Percentiles rank a stretch among this genome's conserved stretches.
These are phyloP conservation scores for Thymus mandschuricus DNA, from an alignment of 257 asterid species.

Conservation along the genomic window DNA sequence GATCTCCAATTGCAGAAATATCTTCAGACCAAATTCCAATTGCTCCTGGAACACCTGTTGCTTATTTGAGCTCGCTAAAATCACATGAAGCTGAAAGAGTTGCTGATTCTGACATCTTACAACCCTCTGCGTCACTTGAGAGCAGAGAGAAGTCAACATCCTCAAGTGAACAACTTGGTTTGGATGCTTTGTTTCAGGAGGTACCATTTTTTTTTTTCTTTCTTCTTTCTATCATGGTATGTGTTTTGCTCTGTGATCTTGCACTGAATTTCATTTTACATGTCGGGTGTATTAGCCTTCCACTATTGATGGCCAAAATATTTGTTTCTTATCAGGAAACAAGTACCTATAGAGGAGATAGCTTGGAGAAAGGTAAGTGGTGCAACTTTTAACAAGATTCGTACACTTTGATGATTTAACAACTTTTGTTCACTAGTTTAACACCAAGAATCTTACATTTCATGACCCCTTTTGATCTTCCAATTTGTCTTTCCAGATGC, in stretches of 20 bases:
- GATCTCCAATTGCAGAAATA: slow-evolving; percentile 27
- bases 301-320: slow-evolving; percentile 12
- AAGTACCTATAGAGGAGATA: slow-evolving; percentile 40
- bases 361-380: slow-evolving; percentile 46
- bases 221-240: not conserved
- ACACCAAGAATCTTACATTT: no score
- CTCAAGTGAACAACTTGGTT: slow-evolving; percentile 38
- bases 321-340: slow-evolving; percentile 50
- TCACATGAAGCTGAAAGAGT: slow-evolving; percentile 46
- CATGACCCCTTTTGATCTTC: not conserved
- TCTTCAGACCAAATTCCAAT: slow-evolving; percentile 46
- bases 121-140: slow-evolving; percentile 46
- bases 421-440: no score
- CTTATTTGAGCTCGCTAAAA: slow-evolving; percentile 41
- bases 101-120: slow-evolving; percentile 37
- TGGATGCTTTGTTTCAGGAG: slow-evolving; percentile 45
- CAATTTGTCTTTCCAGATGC: slow-evolving; percentile 46
- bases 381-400: not conserved
- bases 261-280: not conserved
- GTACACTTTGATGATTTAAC: slow-evolving; percentile 4
- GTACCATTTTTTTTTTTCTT: no score
- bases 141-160: slow-evolving; percentile 36
- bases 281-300: not conserved
- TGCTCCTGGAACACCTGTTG: slow-evolving; percentile 71
- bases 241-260: not conserved